Conservation (phyloP, 2,329 filamentous ascomycete genomes). For the Aurifilum marmelostoma region DNA sequence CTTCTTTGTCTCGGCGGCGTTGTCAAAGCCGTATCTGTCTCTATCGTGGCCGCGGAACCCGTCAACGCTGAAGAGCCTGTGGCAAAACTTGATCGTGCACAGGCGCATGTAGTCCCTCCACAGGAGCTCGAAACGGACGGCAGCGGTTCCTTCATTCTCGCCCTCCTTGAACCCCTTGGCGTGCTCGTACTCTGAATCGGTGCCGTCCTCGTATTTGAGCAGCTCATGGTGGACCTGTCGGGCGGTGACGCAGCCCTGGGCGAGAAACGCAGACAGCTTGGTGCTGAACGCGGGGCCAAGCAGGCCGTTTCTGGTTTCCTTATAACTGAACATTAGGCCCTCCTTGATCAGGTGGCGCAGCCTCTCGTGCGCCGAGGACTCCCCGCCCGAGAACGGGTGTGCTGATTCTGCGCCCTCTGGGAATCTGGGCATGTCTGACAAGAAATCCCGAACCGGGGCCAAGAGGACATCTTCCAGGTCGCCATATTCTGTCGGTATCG, state of each 20-base stretch:
- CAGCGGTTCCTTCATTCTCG: conserved; percentile 72
- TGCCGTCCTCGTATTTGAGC: conserved; percentile 69
- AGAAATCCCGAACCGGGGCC: conserved; percentile 57
- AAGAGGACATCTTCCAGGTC: conserved; percentile 58
- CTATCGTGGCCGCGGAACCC: conserved; percentile 61
- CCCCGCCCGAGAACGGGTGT: conserved; percentile 71
- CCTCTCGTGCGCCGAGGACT: conserved; percentile 60
- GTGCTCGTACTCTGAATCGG: conserved; percentile 42
- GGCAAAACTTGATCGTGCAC: conserved; percentile 70
- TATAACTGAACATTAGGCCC: conserved; percentile 66
- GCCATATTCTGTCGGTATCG: conserved; percentile 59
- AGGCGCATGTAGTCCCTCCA: conserved; percentile 84
- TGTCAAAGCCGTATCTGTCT: conserved; percentile 50
- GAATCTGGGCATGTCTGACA: conserved; percentile 55
- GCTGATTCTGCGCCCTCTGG: conserved; percentile 60
- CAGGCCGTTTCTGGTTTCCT: conserved; percentile 72
- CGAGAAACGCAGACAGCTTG: conserved; percentile 74
- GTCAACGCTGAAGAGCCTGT: conserved; percentile 63
- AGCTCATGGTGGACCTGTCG: conserved; percentile 73
- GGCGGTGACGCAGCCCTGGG: conserved; percentile 72
- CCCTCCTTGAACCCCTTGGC: conserved; percentile 66
- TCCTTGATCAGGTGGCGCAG: conserved; percentile 63
- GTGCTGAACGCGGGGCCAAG: conserved; percentile 73
- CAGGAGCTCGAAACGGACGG: conserved; percentile 72
- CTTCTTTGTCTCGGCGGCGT: conserved; percentile 28